Conservation (phyloP, 768 basidiomycete genomes). For the Tylopilus vinaceipallidus region DNA sequence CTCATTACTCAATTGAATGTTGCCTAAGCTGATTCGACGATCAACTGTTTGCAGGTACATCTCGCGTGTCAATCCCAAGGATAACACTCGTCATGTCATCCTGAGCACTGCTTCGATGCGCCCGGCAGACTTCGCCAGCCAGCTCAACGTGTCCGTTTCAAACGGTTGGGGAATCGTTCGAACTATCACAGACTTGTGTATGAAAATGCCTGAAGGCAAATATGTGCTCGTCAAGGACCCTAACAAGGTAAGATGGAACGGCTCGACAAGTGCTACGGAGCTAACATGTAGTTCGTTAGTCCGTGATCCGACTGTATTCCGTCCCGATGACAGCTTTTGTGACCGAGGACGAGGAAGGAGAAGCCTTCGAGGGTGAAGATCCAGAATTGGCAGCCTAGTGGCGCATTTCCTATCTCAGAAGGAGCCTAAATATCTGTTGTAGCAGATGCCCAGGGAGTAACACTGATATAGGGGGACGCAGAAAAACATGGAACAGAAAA, state of each 20-base stretch:
- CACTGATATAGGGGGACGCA: not conserved
- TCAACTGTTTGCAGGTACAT: constrained; percentile 65
- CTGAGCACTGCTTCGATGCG: constrained; percentile 94
- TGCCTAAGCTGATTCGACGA: constrained; percentile 10
- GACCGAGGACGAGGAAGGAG: constrained; percentile 70
- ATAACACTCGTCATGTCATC: constrained; percentile 94
- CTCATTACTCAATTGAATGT: not conserved
- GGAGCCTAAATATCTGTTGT: not conserved
- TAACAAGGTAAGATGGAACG: constrained; percentile 70
- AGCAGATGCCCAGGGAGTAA: not conserved
- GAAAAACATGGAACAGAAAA: not conserved
- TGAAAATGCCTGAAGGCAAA: constrained; percentile 98
- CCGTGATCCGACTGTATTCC: constrained; percentile 89
- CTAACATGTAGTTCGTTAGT: constrained; percentile 46
- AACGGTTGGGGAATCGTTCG: constrained; percentile 99
- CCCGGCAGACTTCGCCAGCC: constrained; percentile 89
- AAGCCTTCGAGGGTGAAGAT: constrained; percentile 41
- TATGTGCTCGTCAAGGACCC: constrained; percentile 98
- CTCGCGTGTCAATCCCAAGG: constrained; percentile 89
- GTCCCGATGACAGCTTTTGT: constrained; percentile 90
- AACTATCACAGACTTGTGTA: constrained; percentile 88
- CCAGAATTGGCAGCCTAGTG: constrained; percentile 34
- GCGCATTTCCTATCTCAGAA: constrained; percentile 7
- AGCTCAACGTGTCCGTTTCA: constrained; percentile 90
- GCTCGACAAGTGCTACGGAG: not conserved